Percentiles rank a stretch among this genome's conserved stretches.
These are phyloP conservation scores for Grosmannia huntii DNA, from an alignment of 2,329 filamentous ascomycete species.

Conservation along the genomic window DNA sequence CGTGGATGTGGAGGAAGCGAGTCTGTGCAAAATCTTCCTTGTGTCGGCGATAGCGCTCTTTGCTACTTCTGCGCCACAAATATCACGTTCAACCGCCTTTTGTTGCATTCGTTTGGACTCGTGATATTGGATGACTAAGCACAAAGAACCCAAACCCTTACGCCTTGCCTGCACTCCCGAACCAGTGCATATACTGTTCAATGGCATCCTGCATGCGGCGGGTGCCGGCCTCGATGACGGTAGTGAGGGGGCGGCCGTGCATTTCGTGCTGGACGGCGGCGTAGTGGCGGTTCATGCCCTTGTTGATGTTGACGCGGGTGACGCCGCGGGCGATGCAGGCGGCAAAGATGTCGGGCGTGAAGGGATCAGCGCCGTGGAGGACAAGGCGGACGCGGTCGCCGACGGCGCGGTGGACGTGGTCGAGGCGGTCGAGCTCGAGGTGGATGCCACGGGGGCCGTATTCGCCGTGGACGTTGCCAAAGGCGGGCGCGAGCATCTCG, in stretches of 20 bases:
- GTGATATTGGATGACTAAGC: too few species aligned
- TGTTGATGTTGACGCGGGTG: conserved; percentile 38
- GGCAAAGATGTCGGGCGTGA: conserved; percentile 14
- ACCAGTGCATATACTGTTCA: conserved; percentile 31
- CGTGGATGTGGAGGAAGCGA: neutral
- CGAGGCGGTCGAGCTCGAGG: conserved; percentile 43
- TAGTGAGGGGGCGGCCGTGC: conserved; percentile 31
- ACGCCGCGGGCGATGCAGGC: conserved; percentile 31
- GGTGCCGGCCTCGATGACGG: conserved; percentile 33
- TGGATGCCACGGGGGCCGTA: conserved; percentile 54
- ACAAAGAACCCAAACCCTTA: conserved; percentile 3
- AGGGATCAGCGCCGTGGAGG: conserved; percentile 34
- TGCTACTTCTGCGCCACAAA: too few species aligned
- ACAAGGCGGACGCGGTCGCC: conserved; percentile 32
- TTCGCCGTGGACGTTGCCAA: conserved; percentile 65
- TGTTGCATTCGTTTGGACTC: too few species aligned
- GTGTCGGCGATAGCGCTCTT: too few species aligned
- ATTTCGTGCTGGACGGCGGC: conserved; percentile 30
- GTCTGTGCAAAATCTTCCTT: neutral
- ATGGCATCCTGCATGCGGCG: conserved; percentile 33
- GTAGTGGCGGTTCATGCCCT: conserved; percentile 37
- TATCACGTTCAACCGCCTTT: too few species aligned
- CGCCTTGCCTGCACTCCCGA: conserved; percentile 33
- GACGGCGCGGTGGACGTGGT: conserved; percentile 28
- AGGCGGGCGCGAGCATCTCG: conserved; percentile 61